Base-by-base conservation (phyloP, 2,329 filamentous ascomycete genomes). In the Lachnellula occidentalis region DNA sequence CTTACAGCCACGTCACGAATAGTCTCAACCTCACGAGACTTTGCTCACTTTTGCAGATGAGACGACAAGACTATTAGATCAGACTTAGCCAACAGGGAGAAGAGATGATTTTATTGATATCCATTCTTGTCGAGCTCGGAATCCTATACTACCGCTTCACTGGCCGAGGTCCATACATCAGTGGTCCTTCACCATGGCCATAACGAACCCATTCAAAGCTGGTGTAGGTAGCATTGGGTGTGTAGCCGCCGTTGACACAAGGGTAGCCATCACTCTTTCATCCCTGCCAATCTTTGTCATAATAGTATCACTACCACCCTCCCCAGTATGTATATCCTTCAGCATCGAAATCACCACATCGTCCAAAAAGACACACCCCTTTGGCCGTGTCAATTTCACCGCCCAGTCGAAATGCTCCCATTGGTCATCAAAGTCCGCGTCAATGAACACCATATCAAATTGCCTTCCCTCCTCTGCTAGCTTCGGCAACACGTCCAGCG, bases 401-500 rank as follows among this genome's bases (percentile, higher is more conserved):
- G 74, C 73, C 59, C 67, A 67, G 52, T 79, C 70, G 43, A 80
- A 77, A 57, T 79, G 78, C 27, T 71, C 70, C 68, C 71, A 75
- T 51, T 78, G 77, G 57, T 77, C 75, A 45, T 69, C 68, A 67
- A 76, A 78, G 47, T 77, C 75, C 8, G 78, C 78, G 61, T 81
- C 78, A 37, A 81, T 76, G 55, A 81, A 81, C 1, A 76, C 72
- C 56, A 81, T 70, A 51, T 77, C 76, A 54, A 78, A 79, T 43
- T 67, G 67, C 9, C 67, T 67, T 1, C 74, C 71, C 55, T 79
- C 73, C 7, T 70, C 65, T 0, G 59, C 66, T n/a, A 81, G 62
- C 49, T 66, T 61, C 0, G 69, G 67, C 31, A 72, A 43, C 0
- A 71, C 61, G 2, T 79, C 73, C 2, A 76, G 50, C 0, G 71